Base-by-base conservation (phyloP, 2,329 filamentous ascomycete species). In the Ascomycota sp. region DNA sequence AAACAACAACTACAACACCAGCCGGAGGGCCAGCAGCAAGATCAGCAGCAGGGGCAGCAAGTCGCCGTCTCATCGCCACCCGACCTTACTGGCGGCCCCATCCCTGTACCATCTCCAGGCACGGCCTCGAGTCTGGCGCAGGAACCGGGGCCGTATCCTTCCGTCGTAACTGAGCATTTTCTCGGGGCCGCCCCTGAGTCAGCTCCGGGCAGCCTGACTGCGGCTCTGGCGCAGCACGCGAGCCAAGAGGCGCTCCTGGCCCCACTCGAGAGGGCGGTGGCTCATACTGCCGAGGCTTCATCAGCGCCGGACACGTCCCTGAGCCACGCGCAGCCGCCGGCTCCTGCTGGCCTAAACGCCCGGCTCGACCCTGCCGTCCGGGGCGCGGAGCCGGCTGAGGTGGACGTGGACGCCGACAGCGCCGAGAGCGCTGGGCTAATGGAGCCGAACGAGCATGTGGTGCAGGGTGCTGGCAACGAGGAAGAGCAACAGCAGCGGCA, bases 1-100 rank as follows among this genome's bases (percentile, higher is more conserved):
- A 70, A 69, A 42, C 46, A 51, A 25, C 21, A 15, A 5, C 25
- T 15, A 12, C 47, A 48, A n/a, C 38, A 41, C 5, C 31, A 30
- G 24, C 19, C 23, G 15, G n/a, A n/a, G n/a, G n/a, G n/a, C n/a
- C 23, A 25, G 9, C 12, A n/a, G 12, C 12, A 23, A 5, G 25
- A 27, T 8, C 28, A n/a, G 6, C 21, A 8, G 7, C 21, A 23
- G 11, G 21, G 5, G 27, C n/a, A n/a, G n/a, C n/a, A n/a, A n/a
- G n/a, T n/a, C 11, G 8, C 12, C 13, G 19, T 13, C 15, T 21
- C 12, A 10, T 25, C 10, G 9, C n/a, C 12, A 20, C 17, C 25
- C n/a, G n/a, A 28, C 8, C 20, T 22, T 17, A 27, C 4, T 23
- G 7, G 10, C 21, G 21, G n/a, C n/a, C n/a, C n/a, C n/a, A n/a